Conservation (phyloP, 2,329 filamentous ascomycete species). For the Alternaria rosae region DNA sequence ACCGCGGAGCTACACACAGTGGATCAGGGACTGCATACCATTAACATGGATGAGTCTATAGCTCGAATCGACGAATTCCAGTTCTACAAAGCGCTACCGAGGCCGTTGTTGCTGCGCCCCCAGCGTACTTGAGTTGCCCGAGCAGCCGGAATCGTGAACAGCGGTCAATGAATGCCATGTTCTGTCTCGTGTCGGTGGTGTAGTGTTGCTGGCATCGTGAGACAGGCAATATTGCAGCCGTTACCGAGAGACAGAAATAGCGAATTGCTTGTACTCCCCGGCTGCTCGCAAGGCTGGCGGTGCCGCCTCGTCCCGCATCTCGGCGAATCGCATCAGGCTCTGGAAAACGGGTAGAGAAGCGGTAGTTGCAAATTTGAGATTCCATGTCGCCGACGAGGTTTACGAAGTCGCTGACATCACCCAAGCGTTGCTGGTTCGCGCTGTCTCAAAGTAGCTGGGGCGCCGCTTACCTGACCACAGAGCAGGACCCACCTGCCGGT, state of each 20-base stretch:
- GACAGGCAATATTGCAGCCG: conserved; percentile 3
- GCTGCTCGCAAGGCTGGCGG: conserved; percentile 5
- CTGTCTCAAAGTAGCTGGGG: conserved; percentile 8
- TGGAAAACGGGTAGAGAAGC: conserved; percentile 1
- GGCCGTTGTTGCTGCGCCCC: neutral
- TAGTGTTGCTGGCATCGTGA: neutral
- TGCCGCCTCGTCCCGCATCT: conserved; percentile 17
- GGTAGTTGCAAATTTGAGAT: conserved; percentile 4
- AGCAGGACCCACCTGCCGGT: conserved; percentile 4
- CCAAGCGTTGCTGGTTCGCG: conserved; percentile 5
- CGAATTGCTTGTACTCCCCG: conserved; percentile 1
- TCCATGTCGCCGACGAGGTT: neutral
- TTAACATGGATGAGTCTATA: conserved; percentile 11
- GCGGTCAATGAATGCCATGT: neutral
- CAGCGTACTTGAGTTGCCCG: neutral
- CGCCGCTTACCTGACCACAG: conserved; percentile 5
- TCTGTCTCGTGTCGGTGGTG: neutral
- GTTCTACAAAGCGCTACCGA: neutral
- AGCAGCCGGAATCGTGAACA: neutral
- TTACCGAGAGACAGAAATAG: conserved; percentile 3
- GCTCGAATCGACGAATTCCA: neutral
- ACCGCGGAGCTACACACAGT: conserved; percentile 6
- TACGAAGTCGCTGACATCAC: conserved; percentile 2
- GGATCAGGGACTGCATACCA: conserved; percentile 13
- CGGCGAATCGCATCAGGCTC: conserved; percentile 13